These are phyloP conservation scores for Mucor indicus DNA, from an alignment of 371 early-diverging fungal species.

Conservation along the genomic window DNA sequence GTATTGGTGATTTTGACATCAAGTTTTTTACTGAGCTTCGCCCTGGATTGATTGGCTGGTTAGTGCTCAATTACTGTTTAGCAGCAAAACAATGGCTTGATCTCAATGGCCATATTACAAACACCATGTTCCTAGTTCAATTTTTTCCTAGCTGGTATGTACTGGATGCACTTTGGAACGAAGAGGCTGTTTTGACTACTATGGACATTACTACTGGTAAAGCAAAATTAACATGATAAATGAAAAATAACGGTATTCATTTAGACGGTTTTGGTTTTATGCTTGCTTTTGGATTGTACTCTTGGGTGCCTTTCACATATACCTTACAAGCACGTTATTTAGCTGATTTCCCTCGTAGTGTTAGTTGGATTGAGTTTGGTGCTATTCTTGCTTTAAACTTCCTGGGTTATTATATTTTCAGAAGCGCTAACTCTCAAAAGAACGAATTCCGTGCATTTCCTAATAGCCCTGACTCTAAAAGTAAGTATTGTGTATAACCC, in stretches of 20 bases:
- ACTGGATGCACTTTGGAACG: slow-evolving; percentile 82
- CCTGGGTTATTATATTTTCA: slow-evolving; percentile 51
- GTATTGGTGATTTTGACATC: slow-evolving; percentile 81
- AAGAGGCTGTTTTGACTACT: slow-evolving; percentile 84
- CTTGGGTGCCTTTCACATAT: too few relatives aligned
- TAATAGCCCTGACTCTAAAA: too few relatives aligned
- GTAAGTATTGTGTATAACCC: slow-evolving; percentile 52
- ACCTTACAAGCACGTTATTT: too few relatives aligned
- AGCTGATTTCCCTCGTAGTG: too few relatives aligned
- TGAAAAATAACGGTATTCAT: too few relatives aligned
- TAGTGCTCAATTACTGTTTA: slow-evolving; percentile 71
- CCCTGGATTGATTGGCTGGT: slow-evolving; percentile 87
- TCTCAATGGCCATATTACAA: slow-evolving; percentile 68
- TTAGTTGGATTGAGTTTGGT: too few relatives aligned
- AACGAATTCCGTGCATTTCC: slow-evolving; percentile 81
- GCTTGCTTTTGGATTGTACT: too few relatives aligned
- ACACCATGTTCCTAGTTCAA: slow-evolving; percentile 73
- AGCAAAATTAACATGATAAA: too few relatives aligned
- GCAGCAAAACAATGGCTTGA: slow-evolving; percentile 75
- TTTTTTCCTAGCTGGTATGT: slow-evolving; percentile 82
- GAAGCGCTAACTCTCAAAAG: slow-evolving; percentile 81
- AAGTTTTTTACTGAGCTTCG: slow-evolving; percentile 93
- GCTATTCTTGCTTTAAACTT: slow-evolving; percentile 4
- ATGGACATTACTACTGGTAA: slow-evolving; percentile 85
- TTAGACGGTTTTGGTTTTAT: too few relatives aligned